These are phyloP conservation scores for Pneumocystis carinii DNA, from an alignment of 1,139 yeast species.

Conservation along the genomic window DNA sequence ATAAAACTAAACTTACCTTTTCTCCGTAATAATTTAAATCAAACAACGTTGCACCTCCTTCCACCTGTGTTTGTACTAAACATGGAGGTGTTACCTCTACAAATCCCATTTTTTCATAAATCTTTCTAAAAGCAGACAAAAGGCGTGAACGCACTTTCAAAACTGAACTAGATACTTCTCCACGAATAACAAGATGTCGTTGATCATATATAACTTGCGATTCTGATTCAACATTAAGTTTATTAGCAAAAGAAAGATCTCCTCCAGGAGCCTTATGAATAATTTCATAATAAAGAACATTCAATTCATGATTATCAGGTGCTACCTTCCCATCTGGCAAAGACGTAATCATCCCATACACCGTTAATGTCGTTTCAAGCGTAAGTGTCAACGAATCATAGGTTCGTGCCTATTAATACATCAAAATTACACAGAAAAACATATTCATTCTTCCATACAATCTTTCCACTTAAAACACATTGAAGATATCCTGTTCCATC, in stretches of 20 bases:
- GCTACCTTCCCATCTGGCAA: constrained; percentile 95
- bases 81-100: constrained; percentile 97
- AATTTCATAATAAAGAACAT: constrained; percentile 76
- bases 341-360: constrained; percentile 66
- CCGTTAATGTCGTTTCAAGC: constrained; percentile 64
- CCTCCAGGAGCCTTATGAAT: constrained; percentile 94
- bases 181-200: constrained; percentile 89
- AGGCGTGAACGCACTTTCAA: constrained; percentile 87
- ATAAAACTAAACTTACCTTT: constrained; percentile 11
- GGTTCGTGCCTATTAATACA: constrained; percentile 47
- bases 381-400: constrained; percentile 73
- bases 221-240: constrained; percentile 68
- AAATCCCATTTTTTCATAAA: constrained; percentile 58
- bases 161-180: constrained; percentile 86
- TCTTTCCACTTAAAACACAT: constrained; percentile 74
- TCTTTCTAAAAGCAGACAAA: constrained; percentile 57
- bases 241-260: constrained; percentile 87
- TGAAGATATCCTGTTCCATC: constrained; percentile 91
- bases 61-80: constrained; percentile 99
- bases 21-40: constrained; percentile 90
- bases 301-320: constrained; percentile 92
- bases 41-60: constrained; percentile 96
- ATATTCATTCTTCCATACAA: constrained; percentile 20
- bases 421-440: not conserved
- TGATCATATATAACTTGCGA: constrained; percentile 84